Base-by-base conservation (phyloP, 139 green algal genomes). In the Picochlorum costavermella region DNA sequence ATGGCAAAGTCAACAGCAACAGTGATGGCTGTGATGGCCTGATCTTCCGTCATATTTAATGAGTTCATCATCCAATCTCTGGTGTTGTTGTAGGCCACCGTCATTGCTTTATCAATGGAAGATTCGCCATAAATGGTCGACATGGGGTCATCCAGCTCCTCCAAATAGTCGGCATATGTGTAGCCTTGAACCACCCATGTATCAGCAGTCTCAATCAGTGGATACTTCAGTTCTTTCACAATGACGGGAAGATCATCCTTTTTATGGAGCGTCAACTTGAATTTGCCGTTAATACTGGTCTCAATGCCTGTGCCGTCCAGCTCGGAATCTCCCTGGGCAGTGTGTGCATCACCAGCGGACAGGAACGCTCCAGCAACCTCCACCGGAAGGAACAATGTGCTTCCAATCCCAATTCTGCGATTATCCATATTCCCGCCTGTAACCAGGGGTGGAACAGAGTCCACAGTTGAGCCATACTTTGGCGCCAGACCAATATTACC, bases 181-280 rank as follows among this genome's bases (percentile, higher is more conserved):
- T 79, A 88, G 40, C 81, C 77, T 55, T 90, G 83, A 17, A 80
- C 46, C 6, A 62, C 65, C 36, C 40, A 68, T 17, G 60, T 17
- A 23, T 56, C 43, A 30, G 61, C 29, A 0, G 61, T 68, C n/a
- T 68, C 61, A 36, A 68, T 68, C 40, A 68, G 48, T 37, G 56
- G 56, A 37, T 61, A 29, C 26, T 45, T 61, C 16, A 61, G 26
- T 0, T 37, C 69, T 43, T 51, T 6, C 12, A 78, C 44, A 23
- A 75, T 56, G 49, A 63, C 56, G 28, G 74, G 74, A 56, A 85
- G 51, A 1, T 4, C 25, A 44, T 20, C 69, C 25, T 70, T 68
- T 68, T 88, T 88, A 75, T 76, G 78, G 53, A 88, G 59, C 2
- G 81, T 88, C 36, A 88, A 55, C 51, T 80, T 81, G 64, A 87